A percentile compares a stretch with the other conserved stretches of the same genome.
Evolutionary conservation across 345 rosid genomes (phyloP).

Genomic region (Eucalyptus regnans): DNA sequence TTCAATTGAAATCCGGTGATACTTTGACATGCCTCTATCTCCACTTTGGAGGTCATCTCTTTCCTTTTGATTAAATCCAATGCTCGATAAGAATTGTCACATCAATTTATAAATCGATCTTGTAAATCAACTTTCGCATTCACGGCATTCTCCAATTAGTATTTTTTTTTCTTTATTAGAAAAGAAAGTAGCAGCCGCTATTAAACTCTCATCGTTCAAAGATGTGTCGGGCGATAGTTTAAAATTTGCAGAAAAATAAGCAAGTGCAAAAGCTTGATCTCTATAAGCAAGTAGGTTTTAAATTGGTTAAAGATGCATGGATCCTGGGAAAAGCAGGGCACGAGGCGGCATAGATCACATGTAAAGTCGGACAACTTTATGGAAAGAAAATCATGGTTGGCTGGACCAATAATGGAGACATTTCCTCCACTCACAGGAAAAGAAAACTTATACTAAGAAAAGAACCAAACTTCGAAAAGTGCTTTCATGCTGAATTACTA

Average conservation of each 20-base stretch:
- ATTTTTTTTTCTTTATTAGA: not conserved
- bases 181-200: not conserved
- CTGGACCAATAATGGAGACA: not conserved
- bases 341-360: not conserved
- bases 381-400: not conserved
- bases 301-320: not conserved
- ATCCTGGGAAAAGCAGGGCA: not conserved
- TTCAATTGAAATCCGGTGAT: not conserved
- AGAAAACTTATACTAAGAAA: not conserved
- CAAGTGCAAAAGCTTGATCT: not conserved
- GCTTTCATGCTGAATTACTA: not conserved
- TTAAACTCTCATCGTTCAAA: not conserved
- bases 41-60: not conserved
- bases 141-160: not conserved
- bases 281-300: not conserved
- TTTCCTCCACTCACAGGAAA: not conserved
- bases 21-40: conserved; percentile 7
- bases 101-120: not conserved
- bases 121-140: not conserved
- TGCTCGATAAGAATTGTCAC: not conserved
- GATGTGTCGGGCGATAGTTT: not conserved
- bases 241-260: not conserved
- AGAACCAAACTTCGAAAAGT: not conserved
- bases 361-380: not conserved
- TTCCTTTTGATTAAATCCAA: not conserved